These are phyloP conservation scores for Cynara cardunculus DNA, from an alignment of 129 eudicot species.

Conservation along the genomic window DNA sequence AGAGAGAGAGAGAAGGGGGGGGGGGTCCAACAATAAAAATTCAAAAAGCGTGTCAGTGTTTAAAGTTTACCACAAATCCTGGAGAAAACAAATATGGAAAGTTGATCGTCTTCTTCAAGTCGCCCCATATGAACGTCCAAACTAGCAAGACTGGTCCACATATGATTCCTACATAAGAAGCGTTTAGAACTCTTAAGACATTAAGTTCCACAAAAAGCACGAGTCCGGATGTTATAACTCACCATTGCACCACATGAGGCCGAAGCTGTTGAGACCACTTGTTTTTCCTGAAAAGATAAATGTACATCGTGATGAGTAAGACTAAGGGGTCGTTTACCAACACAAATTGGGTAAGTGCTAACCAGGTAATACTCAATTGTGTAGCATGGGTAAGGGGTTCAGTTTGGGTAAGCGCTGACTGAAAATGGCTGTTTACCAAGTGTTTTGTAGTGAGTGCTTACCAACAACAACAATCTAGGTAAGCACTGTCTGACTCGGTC, in stretches of 20 bases:
- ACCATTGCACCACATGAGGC: constrained; percentile 99
- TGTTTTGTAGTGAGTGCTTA: neutral
- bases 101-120: constrained; percentile 57
- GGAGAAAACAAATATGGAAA: constrained; percentile 78
- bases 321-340: neutral
- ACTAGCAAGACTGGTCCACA: constrained; percentile 70
- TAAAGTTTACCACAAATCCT: constrained; percentile 74
- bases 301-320: neutral
- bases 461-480: neutral
- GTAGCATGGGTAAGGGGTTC: too few relatives aligned
- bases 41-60: neutral
- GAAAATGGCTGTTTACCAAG: neutral
- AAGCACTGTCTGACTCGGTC: neutral
- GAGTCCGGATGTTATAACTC: constrained; percentile 19
- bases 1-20: too few relatives aligned
- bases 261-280: constrained; percentile 95
- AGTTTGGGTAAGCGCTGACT: neutral
- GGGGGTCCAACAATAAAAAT: too few relatives aligned
- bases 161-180: constrained; percentile 44
- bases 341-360: neutral
- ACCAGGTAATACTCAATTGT: neutral
- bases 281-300: constrained; percentile 60
- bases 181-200: neutral
- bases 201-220: neutral
- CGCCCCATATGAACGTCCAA: constrained; percentile 85